Base-by-base conservation (phyloP, 148 eudicot genomes). In the Persicaria tinctoria region DNA sequence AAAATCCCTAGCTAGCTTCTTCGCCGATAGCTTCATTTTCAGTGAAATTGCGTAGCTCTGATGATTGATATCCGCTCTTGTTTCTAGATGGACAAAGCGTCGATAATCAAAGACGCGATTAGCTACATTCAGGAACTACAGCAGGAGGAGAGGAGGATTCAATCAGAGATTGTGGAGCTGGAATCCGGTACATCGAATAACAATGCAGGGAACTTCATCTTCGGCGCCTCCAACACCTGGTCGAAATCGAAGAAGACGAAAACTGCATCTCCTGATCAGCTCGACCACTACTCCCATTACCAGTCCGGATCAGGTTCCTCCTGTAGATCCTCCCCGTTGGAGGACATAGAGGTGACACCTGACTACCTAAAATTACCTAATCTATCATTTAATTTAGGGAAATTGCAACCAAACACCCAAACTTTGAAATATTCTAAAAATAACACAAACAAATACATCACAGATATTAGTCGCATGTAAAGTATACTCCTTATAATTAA, bases 51-150 rank as follows among this genome's bases (percentile, higher is more conserved):
- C 18, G 63, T 6, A 57, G 10, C 17, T 57, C 23, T 57, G 27
- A 20, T 57, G 63, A 18, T 57, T 57, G 27, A 57, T 7, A 14
- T 57, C 23, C 7, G 63, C 63, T 17, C 63, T 17, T 57, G 56
- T n/a, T 5, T 57, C 27, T 8, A 57, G 63, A 57, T 57, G 63
- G 63, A 57, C 63, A 57, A 57, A 27, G 63, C 63, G 63, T 57
- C 63, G 17, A 57, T 57, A 18, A 57, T 57, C 63, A 57, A 57
- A 57, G 63, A 57, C 9, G 63, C 63, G 8, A 57, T 57, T 57
- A 27, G 18, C 38, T 57, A 57, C 63, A 57, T 57, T 57, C 63
- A 57, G 8, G 27, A 20, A 57, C 18, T 57, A 18, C 63, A 57
- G 63, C 27, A 57, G 10, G 63, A 57, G 8, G 63, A 57, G 63